Evolutionary conservation across 441 rosid species (phyloP).

Genomic region (Mallotus japonicus): DNA sequence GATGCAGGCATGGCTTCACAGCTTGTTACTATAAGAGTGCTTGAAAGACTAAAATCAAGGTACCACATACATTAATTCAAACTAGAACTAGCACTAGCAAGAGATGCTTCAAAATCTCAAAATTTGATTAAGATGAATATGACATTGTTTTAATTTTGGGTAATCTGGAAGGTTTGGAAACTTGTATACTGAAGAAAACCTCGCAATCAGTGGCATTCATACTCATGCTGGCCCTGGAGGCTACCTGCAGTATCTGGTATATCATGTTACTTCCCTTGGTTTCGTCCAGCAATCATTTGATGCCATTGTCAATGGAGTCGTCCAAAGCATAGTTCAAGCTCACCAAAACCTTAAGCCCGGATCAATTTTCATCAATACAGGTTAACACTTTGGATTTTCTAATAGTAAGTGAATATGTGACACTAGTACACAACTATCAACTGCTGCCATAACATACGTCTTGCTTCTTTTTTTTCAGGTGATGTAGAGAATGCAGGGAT

Average conservation of each 20-base stretch:
- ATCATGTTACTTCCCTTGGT: slow-evolving; percentile 50
- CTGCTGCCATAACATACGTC: not conserved
- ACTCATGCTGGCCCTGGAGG: slow-evolving; percentile 68
- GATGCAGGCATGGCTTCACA: slow-evolving; percentile 75
- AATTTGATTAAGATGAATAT: not conserved
- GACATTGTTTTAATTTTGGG: not conserved
- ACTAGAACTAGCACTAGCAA: not conserved
- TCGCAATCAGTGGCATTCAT: slow-evolving; percentile 60
- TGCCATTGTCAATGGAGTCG: slow-evolving; percentile 48
- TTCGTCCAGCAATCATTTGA: slow-evolving; percentile 54
- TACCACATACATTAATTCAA: slow-evolving; percentile 10
- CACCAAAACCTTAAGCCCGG: slow-evolving; percentile 51
- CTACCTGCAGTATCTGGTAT: slow-evolving; percentile 53
- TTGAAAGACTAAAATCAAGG: slow-evolving; percentile 50
- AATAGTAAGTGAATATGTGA: not conserved
- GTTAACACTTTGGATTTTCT: slow-evolving; percentile 15
- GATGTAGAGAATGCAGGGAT: slow-evolving; percentile 50
- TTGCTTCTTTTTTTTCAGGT: slow-evolving; percentile 28
- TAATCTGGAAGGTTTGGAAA: slow-evolving; percentile 42
- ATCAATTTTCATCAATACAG: slow-evolving; percentile 45
- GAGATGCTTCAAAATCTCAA: not conserved
- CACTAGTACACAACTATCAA: not conserved
- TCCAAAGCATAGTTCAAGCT: slow-evolving; percentile 50
- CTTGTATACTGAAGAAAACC: slow-evolving; percentile 49
- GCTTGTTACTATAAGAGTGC: slow-evolving; percentile 45